Evolutionary conservation across 2,329 filamentous ascomycete genomes (phyloP), one percentile per base, ranked within the genome.

Genomic region (Albophoma yamanashiensis): DNA sequence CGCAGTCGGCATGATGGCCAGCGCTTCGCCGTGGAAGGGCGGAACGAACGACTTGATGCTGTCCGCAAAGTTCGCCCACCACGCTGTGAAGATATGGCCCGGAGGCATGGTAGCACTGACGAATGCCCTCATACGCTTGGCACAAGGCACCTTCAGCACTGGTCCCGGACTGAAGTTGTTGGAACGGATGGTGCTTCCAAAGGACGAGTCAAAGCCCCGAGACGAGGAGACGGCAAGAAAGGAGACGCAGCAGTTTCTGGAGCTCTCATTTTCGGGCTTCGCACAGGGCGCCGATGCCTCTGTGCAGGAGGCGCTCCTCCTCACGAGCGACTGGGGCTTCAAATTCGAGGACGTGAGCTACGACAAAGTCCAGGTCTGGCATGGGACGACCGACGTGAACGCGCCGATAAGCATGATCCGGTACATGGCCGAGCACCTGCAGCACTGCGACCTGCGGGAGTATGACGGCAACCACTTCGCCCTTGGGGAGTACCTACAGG

Each of bases 1-100:
- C 0, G 70, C 65, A 0, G 73, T 52, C 76, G 11, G 73, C 73
- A 64, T 79, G 14, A 65, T 78, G 50, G 73, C 72, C 9, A 70
- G 69, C 14, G 70, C 66, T 1, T 67, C 69, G 12, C 72, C 70
- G 3, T 77, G 73, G 72, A 66, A 64, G 12, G 71, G 69, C 9
- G 69, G 75, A 5, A 58, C 61, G 6, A 61, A 69, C 4, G 59
- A 71, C 52, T 69, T 76, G 58, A 67, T 70, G 25, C 45, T 60
- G 38, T 31, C 47, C 15, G 47, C 47, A 11, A 52, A 52, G 47
- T 11, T 52, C 47, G 40, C 62, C 5, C 63, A 69, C 8, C 64
- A 70, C 1, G 7, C 67, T 0, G 57, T 64, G 1, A 60, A 65
- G 14, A 47, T 62, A 0, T 55, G 66, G 53, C 25, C 45, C n/a